phyloP scores from a whole-genome alignment of 1,284 basidiomycete species.

The Omphalotus olearius region DNA sequence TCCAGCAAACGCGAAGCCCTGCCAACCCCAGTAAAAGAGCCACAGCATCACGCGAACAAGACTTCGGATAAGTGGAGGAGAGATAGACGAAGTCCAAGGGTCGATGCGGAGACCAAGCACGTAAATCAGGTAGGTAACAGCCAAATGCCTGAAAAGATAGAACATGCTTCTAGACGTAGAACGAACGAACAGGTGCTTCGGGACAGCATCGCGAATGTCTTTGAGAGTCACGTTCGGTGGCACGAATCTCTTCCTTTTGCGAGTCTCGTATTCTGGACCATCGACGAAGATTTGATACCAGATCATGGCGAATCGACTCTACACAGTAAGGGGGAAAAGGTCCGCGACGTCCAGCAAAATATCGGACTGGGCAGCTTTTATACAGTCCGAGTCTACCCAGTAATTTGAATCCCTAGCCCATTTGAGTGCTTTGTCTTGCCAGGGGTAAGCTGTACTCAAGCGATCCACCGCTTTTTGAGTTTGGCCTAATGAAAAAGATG shows the following conservation, averaged over 20 bases:
- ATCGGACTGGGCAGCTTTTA: too few species aligned
- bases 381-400: too few species aligned
- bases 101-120: slow-evolving; percentile 61
- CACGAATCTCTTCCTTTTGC: slow-evolving; percentile 31
- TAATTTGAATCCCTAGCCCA: too few species aligned
- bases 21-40: slow-evolving; percentile 58
- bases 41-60: slow-evolving; percentile 33
- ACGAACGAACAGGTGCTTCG: slow-evolving; percentile 67
- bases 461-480: too few species aligned
- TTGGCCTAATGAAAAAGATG: too few species aligned
- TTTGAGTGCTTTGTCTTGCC: too few species aligned
- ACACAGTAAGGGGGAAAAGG: too few species aligned
- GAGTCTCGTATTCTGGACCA: slow-evolving; percentile 40
- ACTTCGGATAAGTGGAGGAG: slow-evolving; percentile 21
- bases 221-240: slow-evolving; percentile 32
- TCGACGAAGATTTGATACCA: slow-evolving; percentile 32
- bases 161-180: slow-evolving; percentile 55
- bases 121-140: slow-evolving; percentile 52
- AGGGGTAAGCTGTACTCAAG: too few species aligned
- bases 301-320: slow-evolving; percentile 6
- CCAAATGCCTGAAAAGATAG: slow-evolving; percentile 57
- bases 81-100: slow-evolving; percentile 29
- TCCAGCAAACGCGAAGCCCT: slow-evolving; percentile 59
- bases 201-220: slow-evolving; percentile 44
- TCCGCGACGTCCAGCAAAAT: too few species aligned